phyloP scores from a whole-genome alignment of 306 rosid species.

The Rosa chinensis region DNA sequence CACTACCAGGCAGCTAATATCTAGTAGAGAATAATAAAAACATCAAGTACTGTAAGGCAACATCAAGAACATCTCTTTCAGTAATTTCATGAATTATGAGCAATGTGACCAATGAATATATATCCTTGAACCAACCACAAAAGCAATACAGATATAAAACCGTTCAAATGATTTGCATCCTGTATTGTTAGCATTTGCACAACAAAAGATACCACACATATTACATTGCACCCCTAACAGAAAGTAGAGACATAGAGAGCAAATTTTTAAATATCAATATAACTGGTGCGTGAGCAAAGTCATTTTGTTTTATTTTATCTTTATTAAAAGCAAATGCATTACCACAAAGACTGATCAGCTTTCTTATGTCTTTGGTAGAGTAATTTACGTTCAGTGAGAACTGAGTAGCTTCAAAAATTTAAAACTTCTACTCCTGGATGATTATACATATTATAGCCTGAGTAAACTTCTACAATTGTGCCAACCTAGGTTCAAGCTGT shows the following conservation, averaged over 20 bases:
- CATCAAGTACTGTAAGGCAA: background rate
- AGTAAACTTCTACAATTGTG: too few species aligned
- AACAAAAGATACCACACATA: background rate
- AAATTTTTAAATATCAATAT: background rate
- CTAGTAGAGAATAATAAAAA: background rate
- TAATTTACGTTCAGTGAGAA: background rate
- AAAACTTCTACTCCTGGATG: background rate
- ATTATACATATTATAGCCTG: background rate
- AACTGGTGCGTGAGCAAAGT: background rate
- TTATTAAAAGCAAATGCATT: too few species aligned
- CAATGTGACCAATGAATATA: background rate
- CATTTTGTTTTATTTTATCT: background rate
- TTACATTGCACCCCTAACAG: background rate
- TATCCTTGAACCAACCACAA: conserved; percentile 9
- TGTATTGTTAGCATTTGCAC: background rate
- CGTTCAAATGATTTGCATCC: background rate
- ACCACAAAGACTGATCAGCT: too few species aligned
- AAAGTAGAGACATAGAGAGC: background rate
- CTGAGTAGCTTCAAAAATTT: background rate
- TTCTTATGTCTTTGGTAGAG: too few species aligned
- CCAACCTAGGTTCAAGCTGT: too few species aligned
- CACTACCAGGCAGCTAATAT: background rate
- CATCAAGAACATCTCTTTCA: conserved; percentile 11
- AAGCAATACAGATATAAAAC: background rate
- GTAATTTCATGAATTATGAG: conserved; percentile 13